phyloP scores from a whole-genome alignment of 176 grass and related monocot genomes.

The Panicum miliaceum region DNA sequence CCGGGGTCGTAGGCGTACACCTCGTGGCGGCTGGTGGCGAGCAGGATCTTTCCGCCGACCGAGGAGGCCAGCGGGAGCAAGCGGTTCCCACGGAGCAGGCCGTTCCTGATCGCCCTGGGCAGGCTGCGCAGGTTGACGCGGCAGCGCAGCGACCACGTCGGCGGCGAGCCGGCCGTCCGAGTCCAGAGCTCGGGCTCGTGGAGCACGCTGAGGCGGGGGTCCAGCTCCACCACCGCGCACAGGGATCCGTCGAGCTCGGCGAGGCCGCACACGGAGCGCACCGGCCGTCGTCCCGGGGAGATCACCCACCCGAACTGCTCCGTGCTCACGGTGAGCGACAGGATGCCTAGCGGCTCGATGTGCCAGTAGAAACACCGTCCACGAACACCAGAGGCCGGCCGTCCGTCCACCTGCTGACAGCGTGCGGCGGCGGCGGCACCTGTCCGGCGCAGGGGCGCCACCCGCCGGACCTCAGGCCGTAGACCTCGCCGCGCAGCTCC shows the following conservation, averaged over 20 bases:
- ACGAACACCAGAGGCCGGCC: not conserved
- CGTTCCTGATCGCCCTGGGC: not conserved
- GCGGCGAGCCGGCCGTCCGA: too few species aligned
- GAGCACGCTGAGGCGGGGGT: not conserved
- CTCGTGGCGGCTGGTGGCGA: not conserved
- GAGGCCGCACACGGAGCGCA: not conserved
- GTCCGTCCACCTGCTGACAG: too few species aligned
- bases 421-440: not conserved
- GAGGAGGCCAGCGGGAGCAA: not conserved
- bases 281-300: not conserved
- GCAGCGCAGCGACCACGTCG: not conserved
- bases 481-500: not conserved
- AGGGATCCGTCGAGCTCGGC: conserved; percentile 2
- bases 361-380: not conserved
- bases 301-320: not conserved
- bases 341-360: not conserved
- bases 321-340: not conserved
- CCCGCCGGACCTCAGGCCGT: not conserved
- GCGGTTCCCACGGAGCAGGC: not conserved
- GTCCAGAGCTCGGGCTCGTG: not conserved
- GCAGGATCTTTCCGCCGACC: not conserved
- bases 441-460: not conserved
- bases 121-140: not conserved
- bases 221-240: conserved; percentile 13
- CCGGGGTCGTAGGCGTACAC: conserved; percentile 8